Conservation (phyloP, 163 green algal species). For the Scenedesmus sp. region DNA sequence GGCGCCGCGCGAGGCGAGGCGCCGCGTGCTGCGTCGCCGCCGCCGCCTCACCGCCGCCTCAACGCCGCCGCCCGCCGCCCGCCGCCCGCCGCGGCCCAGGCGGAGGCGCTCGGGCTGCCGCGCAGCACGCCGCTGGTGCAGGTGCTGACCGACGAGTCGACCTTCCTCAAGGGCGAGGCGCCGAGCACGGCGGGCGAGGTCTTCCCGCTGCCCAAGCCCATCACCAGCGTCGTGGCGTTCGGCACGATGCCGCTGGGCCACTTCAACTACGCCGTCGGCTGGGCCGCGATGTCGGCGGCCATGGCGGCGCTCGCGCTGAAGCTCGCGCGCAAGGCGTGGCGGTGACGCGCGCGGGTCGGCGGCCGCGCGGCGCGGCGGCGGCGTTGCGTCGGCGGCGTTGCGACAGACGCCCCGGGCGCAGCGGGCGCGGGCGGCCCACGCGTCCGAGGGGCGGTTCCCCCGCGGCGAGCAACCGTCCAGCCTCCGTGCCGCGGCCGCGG, state of each 20-base stretch:
- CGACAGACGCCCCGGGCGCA: no score
- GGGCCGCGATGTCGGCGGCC: slow-evolving; percentile 38
- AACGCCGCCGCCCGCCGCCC: no score
- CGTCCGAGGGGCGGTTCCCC: no score
- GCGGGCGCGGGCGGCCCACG: no score
- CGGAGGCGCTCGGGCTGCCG: slow-evolving; percentile 4
- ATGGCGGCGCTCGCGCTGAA: slow-evolving; percentile 36
- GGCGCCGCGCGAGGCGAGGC: no score
- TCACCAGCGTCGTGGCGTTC: slow-evolving; percentile 32
- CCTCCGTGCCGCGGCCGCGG: no score
- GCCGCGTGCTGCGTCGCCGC: no score
- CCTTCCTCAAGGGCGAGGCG: slow-evolving; percentile 24
- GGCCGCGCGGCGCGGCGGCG: no score
- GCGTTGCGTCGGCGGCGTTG: no score
- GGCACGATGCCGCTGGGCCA: slow-evolving; percentile 42
- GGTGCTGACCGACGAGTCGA: slow-evolving; percentile 23
- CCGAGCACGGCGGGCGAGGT: not conserved
- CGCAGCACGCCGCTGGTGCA: slow-evolving; percentile 36
- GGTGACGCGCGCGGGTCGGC: no score
- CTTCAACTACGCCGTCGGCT: slow-evolving; percentile 41
- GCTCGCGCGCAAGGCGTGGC: slow-evolving; percentile 15
- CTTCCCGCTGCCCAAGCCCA: slow-evolving; percentile 43
- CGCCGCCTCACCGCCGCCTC: no score
- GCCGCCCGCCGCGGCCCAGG: not conserved
- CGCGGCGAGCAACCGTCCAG: no score